Conservation (phyloP, 78 protist species). For the Goniomonas avonlea region DNA sequence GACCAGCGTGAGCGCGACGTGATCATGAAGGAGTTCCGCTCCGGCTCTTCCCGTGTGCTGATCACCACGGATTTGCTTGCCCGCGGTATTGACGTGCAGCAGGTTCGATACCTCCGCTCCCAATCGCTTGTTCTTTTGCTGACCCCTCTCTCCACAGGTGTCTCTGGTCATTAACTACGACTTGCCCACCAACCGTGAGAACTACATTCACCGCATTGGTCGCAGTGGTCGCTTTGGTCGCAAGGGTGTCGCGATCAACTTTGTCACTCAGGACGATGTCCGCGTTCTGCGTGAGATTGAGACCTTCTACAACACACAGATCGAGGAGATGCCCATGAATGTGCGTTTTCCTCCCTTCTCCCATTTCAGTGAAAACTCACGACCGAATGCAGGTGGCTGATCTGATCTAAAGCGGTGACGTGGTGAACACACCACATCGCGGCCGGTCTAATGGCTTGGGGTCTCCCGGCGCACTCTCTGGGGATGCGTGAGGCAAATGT, state of each 20-base stretch:
- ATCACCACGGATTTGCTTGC: constrained; percentile 98
- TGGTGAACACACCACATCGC: too few relatives aligned
- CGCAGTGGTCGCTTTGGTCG: constrained; percentile 99
- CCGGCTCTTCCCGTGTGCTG: constrained; percentile 91
- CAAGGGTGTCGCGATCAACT: constrained; percentile 98
- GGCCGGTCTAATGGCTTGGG: too few relatives aligned
- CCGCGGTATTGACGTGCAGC: constrained; percentile 97
- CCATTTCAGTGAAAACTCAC: background rate
- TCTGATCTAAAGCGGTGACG: constrained; percentile 26
- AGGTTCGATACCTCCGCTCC: background rate
- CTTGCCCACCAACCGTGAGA: constrained; percentile 92
- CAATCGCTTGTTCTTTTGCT: too few relatives aligned
- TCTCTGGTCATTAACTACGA: constrained; percentile 98
- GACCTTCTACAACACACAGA: constrained; percentile 51
- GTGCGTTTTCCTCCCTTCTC: background rate
- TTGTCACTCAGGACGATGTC: constrained; percentile 71
- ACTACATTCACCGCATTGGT: constrained; percentile 95
- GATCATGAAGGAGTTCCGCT: constrained; percentile 92
- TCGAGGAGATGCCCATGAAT: constrained; percentile 63
- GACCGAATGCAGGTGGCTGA: background rate
- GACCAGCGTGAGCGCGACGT: constrained; percentile 87
- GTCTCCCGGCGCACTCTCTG: too few relatives aligned
- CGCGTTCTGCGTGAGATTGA: constrained; percentile 51
- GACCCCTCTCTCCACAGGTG: constrained; percentile 46
- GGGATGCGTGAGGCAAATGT: too few relatives aligned